Evolutionary conservation across 148 eudicot genomes (phyloP).

Genomic region (Linanthus parryae): DNA sequence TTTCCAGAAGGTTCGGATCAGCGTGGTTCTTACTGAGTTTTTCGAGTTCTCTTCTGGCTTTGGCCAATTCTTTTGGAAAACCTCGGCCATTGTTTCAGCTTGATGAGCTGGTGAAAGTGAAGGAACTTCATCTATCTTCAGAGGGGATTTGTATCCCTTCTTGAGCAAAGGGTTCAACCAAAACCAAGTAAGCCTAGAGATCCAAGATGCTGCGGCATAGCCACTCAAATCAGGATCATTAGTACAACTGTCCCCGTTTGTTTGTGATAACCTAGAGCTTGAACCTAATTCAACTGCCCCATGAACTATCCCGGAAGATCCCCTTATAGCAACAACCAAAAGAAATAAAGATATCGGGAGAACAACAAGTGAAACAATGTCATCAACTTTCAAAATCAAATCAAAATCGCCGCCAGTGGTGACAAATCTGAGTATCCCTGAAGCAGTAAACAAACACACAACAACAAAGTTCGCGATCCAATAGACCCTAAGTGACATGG

Average conservation of each 20-base stretch:
- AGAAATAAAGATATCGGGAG: slow-evolving; percentile 15
- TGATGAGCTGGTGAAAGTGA: slow-evolving; percentile 14
- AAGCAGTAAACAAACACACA: slow-evolving; percentile 18
- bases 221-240: slow-evolving; percentile 16
- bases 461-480: slow-evolving; percentile 38
- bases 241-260: slow-evolving; percentile 1
- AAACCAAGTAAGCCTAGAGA: slow-evolving; percentile 17
- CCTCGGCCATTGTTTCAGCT: slow-evolving; percentile 9
- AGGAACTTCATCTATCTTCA: slow-evolving; percentile 22
- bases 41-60: slow-evolving; percentile 15
- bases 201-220: slow-evolving; percentile 16
- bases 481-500: slow-evolving; percentile 39
- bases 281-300: no score
- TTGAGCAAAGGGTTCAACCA: slow-evolving; percentile 13
- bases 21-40: slow-evolving; percentile 7
- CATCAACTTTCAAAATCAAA: slow-evolving; percentile 7
- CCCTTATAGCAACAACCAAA: slow-evolving; percentile 9
- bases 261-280: slow-evolving; percentile 3
- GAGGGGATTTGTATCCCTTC: slow-evolving; percentile 17
- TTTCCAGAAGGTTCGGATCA: slow-evolving; percentile 18
- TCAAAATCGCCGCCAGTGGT: slow-evolving; percentile 6
- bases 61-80: slow-evolving; percentile 13
- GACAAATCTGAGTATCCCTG: slow-evolving; percentile 11
- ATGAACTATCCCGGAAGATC: slow-evolving; percentile 13
- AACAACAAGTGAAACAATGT: slow-evolving; percentile 6